Evolutionary conservation across 83 land plant species (phyloP).

Genomic region (Diphasiastrum complanatum): DNA sequence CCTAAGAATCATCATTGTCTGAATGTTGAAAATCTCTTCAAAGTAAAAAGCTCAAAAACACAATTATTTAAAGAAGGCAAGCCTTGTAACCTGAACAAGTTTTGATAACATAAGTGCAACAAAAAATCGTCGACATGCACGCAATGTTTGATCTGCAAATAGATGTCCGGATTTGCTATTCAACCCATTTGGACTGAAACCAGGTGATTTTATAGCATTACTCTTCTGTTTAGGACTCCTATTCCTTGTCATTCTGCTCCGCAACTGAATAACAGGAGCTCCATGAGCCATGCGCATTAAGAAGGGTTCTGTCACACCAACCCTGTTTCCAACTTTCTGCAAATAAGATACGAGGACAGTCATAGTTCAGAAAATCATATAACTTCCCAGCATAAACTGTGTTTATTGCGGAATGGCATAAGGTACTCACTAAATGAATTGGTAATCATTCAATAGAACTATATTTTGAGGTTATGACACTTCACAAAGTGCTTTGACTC

Average conservation of each 20-base stretch:
- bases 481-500: too few relatives aligned
- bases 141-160: conserved; percentile 52
- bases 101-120: conserved; percentile 82
- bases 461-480: too few relatives aligned
- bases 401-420: too few relatives aligned
- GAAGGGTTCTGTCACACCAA: conserved; percentile 83
- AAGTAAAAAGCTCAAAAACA: not conserved
- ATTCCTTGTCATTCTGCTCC: conserved; percentile 32
- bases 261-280: conserved; percentile 49
- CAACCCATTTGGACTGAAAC: conserved; percentile 4
- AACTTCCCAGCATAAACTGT: too few relatives aligned
- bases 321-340: conserved; percentile 89
- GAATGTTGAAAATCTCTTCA: too few relatives aligned
- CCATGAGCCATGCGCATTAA: conserved; percentile 99
- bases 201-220: conserved; percentile 10
- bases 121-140: conserved; percentile 83
- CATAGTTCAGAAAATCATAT: not conserved
- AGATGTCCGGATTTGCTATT: conserved; percentile 14
- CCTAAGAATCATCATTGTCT: too few relatives aligned
- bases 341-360: conserved; percentile 6
- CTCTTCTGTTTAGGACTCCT: conserved; percentile 31
- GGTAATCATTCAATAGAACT: too few relatives aligned
- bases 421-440: too few relatives aligned
- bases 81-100: conserved; percentile 97
- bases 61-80: not conserved